Base-by-base conservation (phyloP, 1,284 basidiomycete genomes). In the Neotropicomus parvogracilis region DNA sequence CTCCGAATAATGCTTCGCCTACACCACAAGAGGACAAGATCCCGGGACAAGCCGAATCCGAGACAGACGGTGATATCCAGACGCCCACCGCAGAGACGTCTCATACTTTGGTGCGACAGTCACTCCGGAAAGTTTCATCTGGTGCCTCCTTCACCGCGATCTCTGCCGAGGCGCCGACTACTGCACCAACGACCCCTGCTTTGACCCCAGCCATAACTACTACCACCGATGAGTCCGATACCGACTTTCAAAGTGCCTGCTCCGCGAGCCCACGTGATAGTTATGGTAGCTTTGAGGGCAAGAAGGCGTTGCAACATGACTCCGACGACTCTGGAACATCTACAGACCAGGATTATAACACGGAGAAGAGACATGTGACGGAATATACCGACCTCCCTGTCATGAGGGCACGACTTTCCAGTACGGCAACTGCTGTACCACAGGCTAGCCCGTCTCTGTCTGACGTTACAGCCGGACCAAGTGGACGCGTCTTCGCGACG, bases 171-270 rank as follows among this genome's bases (percentile, higher is more conserved):
- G 51, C 35, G 4, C 33, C 47, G 14, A 58, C 63, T 13, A 60
- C 64, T 20, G 66, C 69, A 19, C 69, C 71, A 6, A 63, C 66
- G 26, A 71, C 71, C 4, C 72, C 74, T 16, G 68, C 73, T 16
- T 64, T 74, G 43, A 74, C 74, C 1, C 68, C 72, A 3, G 65
- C 66, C 2, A 56, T 72, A 17, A 70, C 73, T 31, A 68, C 65
- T 12, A 71, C 75, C 20, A 84, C 87, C 10, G 87, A 90, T 54
- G 88, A 88, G 55, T 88, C 87, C 27, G 87, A 90, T 58, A 85
- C 84, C 14, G 87, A 90, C 59, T 90, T 90, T 65, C 86, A 88
- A 66, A 90, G 87, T 55, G 87, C 88, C 32, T 89, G 87, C 65
- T 88, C 86, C 5, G 69, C 76, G 1, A 87, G 84, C 58, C 84